These are phyloP conservation scores for Balakata baccata DNA, from an alignment of 345 rosid genomes.

Conservation along the genomic window DNA sequence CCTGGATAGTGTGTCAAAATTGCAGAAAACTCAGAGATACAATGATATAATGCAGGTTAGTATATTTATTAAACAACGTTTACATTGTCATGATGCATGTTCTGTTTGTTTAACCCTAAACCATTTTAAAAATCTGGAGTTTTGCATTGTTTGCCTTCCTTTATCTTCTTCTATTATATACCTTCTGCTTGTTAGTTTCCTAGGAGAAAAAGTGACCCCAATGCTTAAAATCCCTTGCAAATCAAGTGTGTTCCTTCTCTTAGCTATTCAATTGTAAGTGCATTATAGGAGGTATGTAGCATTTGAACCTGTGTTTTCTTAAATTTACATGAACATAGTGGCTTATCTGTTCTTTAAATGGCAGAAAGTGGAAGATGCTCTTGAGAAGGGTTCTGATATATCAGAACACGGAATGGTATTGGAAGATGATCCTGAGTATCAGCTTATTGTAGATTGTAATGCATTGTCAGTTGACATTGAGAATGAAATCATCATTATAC, in stretches of 20 bases:
- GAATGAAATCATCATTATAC: slow-evolving; percentile 84
- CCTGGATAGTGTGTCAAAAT: slow-evolving; percentile 72
- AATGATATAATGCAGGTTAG: slow-evolving; percentile 75
- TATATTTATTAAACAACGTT: not conserved
- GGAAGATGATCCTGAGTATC: slow-evolving; percentile 95
- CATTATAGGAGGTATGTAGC: not conserved
- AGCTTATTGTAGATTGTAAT: slow-evolving; percentile 87
- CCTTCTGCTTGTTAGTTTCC: not conserved
- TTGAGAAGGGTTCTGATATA: slow-evolving; percentile 61
- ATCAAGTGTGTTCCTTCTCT: not conserved
- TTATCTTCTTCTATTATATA: not conserved
- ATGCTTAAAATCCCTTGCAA: not conserved
- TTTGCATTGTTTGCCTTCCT: not conserved
- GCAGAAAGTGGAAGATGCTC: slow-evolving; percentile 80
- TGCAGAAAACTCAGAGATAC: slow-evolving; percentile 79
- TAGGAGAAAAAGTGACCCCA: not conserved
- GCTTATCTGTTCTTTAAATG: slow-evolving; percentile 14
- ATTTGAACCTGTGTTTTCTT: not conserved
- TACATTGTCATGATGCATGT: not conserved
- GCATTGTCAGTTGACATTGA: slow-evolving; percentile 82
- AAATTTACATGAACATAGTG: not conserved
- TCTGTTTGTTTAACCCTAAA: not conserved
- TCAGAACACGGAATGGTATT: slow-evolving; percentile 58
- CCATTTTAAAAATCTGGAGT: not conserved
- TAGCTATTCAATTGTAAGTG: not conserved